Conservation (phyloP, 2,329 filamentous ascomycete species). For the Ascosphaera aggregata region DNA sequence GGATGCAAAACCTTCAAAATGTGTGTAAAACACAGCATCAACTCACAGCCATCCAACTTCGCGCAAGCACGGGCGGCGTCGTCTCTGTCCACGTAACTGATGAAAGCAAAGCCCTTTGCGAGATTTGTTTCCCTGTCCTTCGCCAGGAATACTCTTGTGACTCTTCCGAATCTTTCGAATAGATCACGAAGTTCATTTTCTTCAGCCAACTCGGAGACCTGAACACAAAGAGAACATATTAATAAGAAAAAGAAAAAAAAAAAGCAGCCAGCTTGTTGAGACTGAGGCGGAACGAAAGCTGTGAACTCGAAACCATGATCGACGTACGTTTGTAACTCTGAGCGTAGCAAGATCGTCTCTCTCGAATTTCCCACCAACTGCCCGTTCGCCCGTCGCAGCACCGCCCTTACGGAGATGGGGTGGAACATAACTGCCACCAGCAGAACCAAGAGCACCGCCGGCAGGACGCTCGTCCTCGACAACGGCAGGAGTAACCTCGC, state of each 20-base stretch:
- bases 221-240: slow-evolving; percentile 5
- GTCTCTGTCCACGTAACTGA: slow-evolving; percentile 75
- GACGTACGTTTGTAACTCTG: slow-evolving; percentile 84
- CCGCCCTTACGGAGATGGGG: slow-evolving; percentile 62
- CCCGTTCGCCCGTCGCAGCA: slow-evolving; percentile 39
- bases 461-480: slow-evolving; percentile 18
- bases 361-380: slow-evolving; percentile 86
- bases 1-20: slow-evolving; percentile 1
- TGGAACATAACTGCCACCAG: slow-evolving; percentile 76
- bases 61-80: slow-evolving; percentile 84
- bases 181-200: slow-evolving; percentile 88
- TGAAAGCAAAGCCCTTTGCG: slow-evolving; percentile 97
- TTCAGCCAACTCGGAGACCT: slow-evolving; percentile 94
- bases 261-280: neutral
- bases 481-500: slow-evolving; percentile 17
- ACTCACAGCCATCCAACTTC: slow-evolving; percentile 86
- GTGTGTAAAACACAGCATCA: slow-evolving; percentile 2
- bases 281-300: neutral
- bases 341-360: slow-evolving; percentile 90
- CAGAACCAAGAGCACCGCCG: slow-evolving; percentile 35
- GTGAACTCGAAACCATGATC: neutral
- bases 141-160: slow-evolving; percentile 91
- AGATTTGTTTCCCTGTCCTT: slow-evolving; percentile 92
- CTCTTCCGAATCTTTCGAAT: slow-evolving; percentile 92
- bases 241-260: slow-evolving; percentile 2